phyloP scores from a whole-genome alignment of 331 rosid species.

The Rosa hybrid region DNA sequence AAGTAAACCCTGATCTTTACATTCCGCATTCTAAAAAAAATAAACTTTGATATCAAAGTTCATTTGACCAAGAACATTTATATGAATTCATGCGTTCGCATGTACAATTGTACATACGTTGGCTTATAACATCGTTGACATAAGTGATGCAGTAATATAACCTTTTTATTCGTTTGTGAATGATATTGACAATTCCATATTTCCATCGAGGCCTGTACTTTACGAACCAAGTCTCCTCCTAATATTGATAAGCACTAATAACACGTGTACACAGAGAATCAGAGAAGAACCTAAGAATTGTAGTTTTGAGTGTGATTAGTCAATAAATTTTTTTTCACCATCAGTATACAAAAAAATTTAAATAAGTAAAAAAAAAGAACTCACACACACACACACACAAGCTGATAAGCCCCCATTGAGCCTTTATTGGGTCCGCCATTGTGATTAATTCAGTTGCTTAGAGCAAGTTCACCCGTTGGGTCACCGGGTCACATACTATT shows the following conservation, averaged over 20 bases:
- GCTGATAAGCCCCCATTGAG: too few relatives aligned
- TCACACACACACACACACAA: too few relatives aligned
- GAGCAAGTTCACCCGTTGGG: too few relatives aligned
- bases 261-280: neutral
- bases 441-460: too few relatives aligned
- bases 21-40: neutral
- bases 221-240: neutral
- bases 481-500: too few relatives aligned
- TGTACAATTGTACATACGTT: neutral
- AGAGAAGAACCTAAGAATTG: too few relatives aligned
- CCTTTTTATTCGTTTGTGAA: neutral
- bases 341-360: too few relatives aligned
- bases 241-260: neutral
- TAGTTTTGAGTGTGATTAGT: too few relatives aligned
- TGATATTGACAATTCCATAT: neutral
- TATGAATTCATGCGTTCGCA: neutral
- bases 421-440: too few relatives aligned
- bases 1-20: neutral
- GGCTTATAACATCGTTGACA: constrained; percentile 1
- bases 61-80: neutral
- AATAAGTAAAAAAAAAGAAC: too few relatives aligned
- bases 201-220: neutral
- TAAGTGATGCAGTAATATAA: neutral
- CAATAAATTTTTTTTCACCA: too few relatives aligned
- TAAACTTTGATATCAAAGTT: neutral